These are phyloP conservation scores for Pisolithus orientalis DNA, from an alignment of 768 basidiomycete genomes.

Conservation along the genomic window DNA sequence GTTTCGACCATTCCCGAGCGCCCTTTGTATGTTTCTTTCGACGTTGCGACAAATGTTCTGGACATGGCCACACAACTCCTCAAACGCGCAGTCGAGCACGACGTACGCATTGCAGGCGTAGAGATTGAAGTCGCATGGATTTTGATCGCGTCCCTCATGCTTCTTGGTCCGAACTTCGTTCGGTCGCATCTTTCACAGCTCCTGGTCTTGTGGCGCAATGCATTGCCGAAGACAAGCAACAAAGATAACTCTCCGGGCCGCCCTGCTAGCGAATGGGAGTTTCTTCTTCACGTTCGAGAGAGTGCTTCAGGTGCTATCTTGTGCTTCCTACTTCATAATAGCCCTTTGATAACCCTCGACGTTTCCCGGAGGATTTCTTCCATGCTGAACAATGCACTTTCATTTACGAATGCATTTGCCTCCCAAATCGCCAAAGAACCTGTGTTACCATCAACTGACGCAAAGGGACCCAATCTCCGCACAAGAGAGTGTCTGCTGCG, in stretches of 20 bases:
- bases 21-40: conserved; percentile 92
- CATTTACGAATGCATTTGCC: conserved; percentile 81
- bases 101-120: conserved; percentile 70
- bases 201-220: conserved; percentile 95
- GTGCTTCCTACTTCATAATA: conserved; percentile 81
- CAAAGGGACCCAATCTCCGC: conserved; percentile 52
- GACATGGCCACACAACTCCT: conserved; percentile 87
- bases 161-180: conserved; percentile 89
- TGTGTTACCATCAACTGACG: conserved; percentile 32
- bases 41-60: conserved; percentile 84
- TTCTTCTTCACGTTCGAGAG: conserved; percentile 86
- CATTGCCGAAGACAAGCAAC: conserved; percentile 88
- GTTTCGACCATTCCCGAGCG: conserved; percentile 81
- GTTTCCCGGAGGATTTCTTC: conserved; percentile 85
- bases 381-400: conserved; percentile 82
- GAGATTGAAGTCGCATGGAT: conserved; percentile 97
- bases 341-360: conserved; percentile 79
- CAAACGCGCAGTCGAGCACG: conserved; percentile 88
- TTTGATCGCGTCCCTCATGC: conserved; percentile 83
- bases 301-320: conserved; percentile 84
- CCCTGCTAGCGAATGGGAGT: conserved; percentile 78
- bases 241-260: conserved; percentile 72
- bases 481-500: conserved; percentile 81
- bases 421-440: conserved; percentile 65
- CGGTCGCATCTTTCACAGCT: conserved; percentile 90